Conservation (phyloP, 2,329 filamentous ascomycete genomes). For the Fusarium siculi region DNA sequence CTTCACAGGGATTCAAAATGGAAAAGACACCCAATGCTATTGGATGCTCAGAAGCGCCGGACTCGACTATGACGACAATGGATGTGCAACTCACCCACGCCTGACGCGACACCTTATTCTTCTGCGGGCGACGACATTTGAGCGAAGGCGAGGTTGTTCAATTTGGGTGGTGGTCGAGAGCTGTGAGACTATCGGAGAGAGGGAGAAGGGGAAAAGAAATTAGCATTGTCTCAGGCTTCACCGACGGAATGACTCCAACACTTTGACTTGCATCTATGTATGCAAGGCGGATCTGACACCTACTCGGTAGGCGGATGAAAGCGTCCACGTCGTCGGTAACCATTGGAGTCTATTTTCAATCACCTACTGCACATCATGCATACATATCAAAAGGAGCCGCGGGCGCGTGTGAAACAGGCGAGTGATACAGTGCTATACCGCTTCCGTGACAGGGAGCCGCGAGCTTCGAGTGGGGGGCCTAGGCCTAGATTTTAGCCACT, state of each 20-base stretch:
- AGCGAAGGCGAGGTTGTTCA: constrained; percentile 26
- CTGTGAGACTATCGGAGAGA: not conserved
- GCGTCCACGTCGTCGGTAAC: constrained; percentile 46
- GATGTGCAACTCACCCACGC: constrained; percentile 35
- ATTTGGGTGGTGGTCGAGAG: constrained; percentile 10
- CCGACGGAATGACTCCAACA: constrained; percentile 41
- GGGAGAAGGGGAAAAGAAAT: not conserved
- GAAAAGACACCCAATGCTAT: constrained; percentile 23
- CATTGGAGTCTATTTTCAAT: constrained; percentile 40
- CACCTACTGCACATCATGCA: constrained; percentile 46
- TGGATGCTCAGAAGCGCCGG: constrained; percentile 36
- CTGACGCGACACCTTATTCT: constrained; percentile 38
- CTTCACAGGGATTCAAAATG: constrained; percentile 29
- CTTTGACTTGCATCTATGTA: constrained; percentile 27
- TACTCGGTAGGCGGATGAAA: constrained; percentile 36
- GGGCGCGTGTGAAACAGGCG: constrained; percentile 35
- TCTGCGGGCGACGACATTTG: constrained; percentile 20
- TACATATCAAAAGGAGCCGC: constrained; percentile 41
- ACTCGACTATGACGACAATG: constrained; percentile 41
- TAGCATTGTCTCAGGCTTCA: constrained; percentile 40
- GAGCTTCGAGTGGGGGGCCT: constrained; percentile 22
- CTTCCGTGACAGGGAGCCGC: constrained; percentile 37
- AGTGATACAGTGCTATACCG: constrained; percentile 36
- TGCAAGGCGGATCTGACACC: constrained; percentile 41
- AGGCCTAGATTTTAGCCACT: constrained; percentile 34